These are phyloP conservation scores for Cyanodermella asteris DNA, from an alignment of 2,329 filamentous ascomycete genomes.

Conservation along the genomic window DNA sequence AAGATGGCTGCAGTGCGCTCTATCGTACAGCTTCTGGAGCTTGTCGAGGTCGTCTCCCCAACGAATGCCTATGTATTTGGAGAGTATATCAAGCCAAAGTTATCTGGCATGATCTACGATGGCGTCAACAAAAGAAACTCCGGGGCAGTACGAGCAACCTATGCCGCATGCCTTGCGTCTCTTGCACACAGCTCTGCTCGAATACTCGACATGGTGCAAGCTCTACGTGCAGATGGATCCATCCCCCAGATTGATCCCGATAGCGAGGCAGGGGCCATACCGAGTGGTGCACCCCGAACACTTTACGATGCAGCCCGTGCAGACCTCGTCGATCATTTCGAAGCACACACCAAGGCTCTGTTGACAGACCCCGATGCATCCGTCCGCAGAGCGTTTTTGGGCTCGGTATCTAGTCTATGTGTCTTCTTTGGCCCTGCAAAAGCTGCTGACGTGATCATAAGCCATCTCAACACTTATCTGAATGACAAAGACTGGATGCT, in stretches of 20 bases:
- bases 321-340: conserved; percentile 66
- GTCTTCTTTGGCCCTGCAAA: conserved; percentile 86
- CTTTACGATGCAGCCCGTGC: conserved; percentile 72
- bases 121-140: conserved; percentile 35
- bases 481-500: conserved; percentile 94
- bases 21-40: conserved; percentile 67
- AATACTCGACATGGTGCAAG: conserved; percentile 80
- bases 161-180: conserved; percentile 77
- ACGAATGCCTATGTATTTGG: conserved; percentile 47
- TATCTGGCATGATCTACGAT: conserved; percentile 34
- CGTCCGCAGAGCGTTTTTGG: conserved; percentile 75
- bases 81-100: conserved; percentile 39
- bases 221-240: conserved; percentile 62
- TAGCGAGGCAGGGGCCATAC: conserved; percentile 49
- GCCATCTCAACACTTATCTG: conserved; percentile 88
- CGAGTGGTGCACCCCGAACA: conserved; percentile 50
- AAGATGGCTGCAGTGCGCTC: conserved; percentile 68
- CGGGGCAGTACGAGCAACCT: conserved; percentile 63
- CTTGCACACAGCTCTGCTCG: conserved; percentile 65
- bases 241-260: conserved; percentile 58
- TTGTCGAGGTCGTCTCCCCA: conserved; percentile 70
- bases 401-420: conserved; percentile 77
- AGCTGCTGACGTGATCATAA: conserved; percentile 86
- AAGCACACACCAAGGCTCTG: conserved; percentile 69
- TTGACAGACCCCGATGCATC: conserved; percentile 70